Base-by-base conservation (phyloP, 2,329 filamentous ascomycete genomes). In the Pseudofabraea citricarpa region DNA sequence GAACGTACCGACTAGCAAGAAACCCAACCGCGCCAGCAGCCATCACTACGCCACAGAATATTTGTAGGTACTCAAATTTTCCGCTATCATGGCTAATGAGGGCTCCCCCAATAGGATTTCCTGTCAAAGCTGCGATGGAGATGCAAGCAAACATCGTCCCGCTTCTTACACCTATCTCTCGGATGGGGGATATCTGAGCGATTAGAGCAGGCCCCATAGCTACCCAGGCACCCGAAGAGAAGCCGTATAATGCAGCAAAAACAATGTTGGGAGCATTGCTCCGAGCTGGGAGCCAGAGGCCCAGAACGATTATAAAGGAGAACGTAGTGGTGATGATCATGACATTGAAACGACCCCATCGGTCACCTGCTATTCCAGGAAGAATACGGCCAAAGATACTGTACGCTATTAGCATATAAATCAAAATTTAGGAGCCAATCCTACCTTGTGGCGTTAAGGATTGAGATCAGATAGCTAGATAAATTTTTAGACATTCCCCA, bases 101-200 rank as follows among this genome's bases (percentile, higher is more conserved):
- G 9, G 77, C 79, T 6, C 83, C 83, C 2, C 73, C 83, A 52
- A 88, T 83, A 0, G 85, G 85, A 36, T 73, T 79, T 1, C 83
- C 81, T 0, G 79, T 79, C 40, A 90, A 64, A 1, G 79, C 81
- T 4, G 80, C 83, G 23, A 89, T 65, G 1, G 78, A 73, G 44
- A 81, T 70, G 36, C 81, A 60, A 13, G 77, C 73, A 57, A 85
- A 86, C 20, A 79, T 71, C 0, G 75, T 73, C 1, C 87, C 87
- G 2, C 74, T 80, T 5, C 85, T 71, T 2, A 82, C 74, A 12
- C 86, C 87, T 24, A 90, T 81, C 59, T 87, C 73, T 16, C 77
- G 70, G 27, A 87, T 74, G 36, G 86, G 81, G 2, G 77, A 81
- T 48, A 89, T 84, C 55, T 89, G 83, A 2, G 82, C 83, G 18